These are phyloP conservation scores for Anisodus acutangulus DNA, from an alignment of 257 asterid genomes.

Conservation along the genomic window DNA sequence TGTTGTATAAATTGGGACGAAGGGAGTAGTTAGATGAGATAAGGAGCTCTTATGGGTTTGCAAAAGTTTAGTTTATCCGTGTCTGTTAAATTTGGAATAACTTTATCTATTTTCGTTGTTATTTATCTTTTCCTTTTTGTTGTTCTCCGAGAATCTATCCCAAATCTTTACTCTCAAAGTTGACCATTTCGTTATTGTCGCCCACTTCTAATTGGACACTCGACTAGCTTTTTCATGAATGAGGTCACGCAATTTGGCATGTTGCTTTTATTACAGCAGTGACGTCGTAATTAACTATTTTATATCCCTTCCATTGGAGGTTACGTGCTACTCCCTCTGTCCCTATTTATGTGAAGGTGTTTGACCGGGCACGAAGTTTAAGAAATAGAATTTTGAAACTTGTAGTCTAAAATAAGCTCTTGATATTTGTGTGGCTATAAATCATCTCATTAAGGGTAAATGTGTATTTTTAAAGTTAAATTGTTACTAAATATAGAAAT, in stretches of 20 bases:
- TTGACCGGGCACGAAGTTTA: no score
- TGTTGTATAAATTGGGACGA: no score
- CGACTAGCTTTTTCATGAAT: conserved; percentile 4
- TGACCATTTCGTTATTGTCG: conserved; percentile 1
- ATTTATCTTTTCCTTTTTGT: neutral
- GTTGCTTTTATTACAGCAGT: neutral
- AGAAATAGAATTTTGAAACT: no score
- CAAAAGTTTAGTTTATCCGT: neutral
- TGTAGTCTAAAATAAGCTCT: no score
- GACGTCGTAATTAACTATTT: neutral
- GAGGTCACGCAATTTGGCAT: conserved; percentile 1
- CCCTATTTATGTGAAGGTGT: no score
- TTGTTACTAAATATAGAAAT: no score
- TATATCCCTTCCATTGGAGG: neutral
- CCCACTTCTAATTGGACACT: neutral
- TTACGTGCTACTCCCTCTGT: no score
- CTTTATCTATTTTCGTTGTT: neutral
- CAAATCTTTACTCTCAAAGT: neutral
- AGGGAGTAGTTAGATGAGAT: neutral
- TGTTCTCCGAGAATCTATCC: neutral
- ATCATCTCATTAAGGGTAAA: no score
- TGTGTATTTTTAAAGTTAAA: no score
- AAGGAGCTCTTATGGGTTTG: neutral
- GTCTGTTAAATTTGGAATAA: neutral
- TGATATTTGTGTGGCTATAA: no score